A percentile compares a stretch with the other conserved stretches of the same genome.
These are phyloP conservation scores for Liriodendron chinense DNA, from an alignment of 164 flowering plant genomes.

Conservation along the genomic window DNA sequence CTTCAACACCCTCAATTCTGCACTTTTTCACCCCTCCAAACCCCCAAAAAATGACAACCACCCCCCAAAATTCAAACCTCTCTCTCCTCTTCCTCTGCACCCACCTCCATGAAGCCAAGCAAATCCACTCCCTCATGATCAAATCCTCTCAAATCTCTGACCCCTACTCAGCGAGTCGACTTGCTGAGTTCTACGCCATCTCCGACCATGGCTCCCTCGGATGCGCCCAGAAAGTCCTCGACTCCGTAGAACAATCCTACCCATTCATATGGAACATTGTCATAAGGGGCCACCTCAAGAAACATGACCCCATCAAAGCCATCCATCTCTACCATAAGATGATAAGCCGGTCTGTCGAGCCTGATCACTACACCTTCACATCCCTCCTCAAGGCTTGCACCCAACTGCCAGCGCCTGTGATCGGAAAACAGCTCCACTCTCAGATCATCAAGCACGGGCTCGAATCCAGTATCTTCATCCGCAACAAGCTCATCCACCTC, in stretches of 20 bases:
- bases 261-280: constrained; percentile 14
- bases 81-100: constrained; percentile 12
- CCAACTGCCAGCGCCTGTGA: background rate
- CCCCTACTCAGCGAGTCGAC: constrained; percentile 9
- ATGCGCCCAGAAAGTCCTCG: constrained; percentile 10
- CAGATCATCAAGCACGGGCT: constrained; percentile 10
- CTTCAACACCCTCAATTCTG: background rate
- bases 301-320: constrained; percentile 4
- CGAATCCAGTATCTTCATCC: constrained; percentile 1
- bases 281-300: constrained; percentile 13
- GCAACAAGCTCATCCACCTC: constrained; percentile 15
- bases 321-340: constrained; percentile 10
- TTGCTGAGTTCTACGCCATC: constrained; percentile 17
- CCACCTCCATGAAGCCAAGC: constrained; percentile 15
- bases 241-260: constrained; percentile 5
- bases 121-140: constrained; percentile 15
- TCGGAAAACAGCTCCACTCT: constrained; percentile 13
- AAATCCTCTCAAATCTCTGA: constrained; percentile 11
- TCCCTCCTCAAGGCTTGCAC: constrained; percentile 18
- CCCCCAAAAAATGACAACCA: background rate
- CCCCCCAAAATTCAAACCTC: constrained; percentile 4
- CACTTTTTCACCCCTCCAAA: background rate
- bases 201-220: constrained; percentile 9
- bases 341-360: constrained; percentile 1
- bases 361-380: constrained; percentile 17